These are phyloP conservation scores for Calocybe cyanea DNA, from an alignment of 768 basidiomycete genomes.

Conservation along the genomic window DNA sequence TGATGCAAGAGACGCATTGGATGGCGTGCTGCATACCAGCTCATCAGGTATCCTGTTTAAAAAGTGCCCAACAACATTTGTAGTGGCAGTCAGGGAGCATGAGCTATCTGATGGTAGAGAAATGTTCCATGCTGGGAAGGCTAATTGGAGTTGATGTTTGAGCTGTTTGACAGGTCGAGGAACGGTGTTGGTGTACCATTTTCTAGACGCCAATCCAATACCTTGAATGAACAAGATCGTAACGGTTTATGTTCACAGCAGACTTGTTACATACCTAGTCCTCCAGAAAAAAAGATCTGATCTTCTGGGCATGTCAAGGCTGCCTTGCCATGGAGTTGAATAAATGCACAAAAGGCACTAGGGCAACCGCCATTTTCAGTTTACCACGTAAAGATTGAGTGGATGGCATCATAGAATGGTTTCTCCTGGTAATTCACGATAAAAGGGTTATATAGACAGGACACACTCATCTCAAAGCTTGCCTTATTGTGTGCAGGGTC, in stretches of 20 bases:
- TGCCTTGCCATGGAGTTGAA: constrained; percentile 47
- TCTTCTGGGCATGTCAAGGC: constrained; percentile 32
- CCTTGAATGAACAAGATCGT: no score
- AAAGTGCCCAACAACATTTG: constrained; percentile 41
- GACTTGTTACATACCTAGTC: no score
- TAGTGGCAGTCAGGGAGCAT: constrained; percentile 40
- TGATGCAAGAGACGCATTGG: constrained; percentile 20
- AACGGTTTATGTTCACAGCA: no score
- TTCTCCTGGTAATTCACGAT: constrained; percentile 36
- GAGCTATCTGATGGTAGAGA: constrained; percentile 37
- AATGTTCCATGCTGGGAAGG: constrained; percentile 33
- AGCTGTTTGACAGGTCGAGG: constrained; percentile 35
- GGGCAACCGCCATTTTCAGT: constrained; percentile 33
- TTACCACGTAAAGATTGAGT: constrained; percentile 38
- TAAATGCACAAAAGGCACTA: constrained; percentile 35
- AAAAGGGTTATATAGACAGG: neutral
- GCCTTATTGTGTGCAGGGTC: constrained; percentile 47
- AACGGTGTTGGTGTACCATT: constrained; percentile 35
- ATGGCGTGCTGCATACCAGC: constrained; percentile 26
- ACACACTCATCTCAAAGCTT: constrained; percentile 5
- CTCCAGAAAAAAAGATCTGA: constrained; percentile 41
- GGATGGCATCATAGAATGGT: constrained; percentile 40
- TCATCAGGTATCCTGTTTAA: constrained; percentile 32
- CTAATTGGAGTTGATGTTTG: constrained; percentile 20
- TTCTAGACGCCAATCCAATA: constrained; percentile 18